Conservation (phyloP, 1,284 basidiomycete species). For the Phaffia rhodozyma region DNA sequence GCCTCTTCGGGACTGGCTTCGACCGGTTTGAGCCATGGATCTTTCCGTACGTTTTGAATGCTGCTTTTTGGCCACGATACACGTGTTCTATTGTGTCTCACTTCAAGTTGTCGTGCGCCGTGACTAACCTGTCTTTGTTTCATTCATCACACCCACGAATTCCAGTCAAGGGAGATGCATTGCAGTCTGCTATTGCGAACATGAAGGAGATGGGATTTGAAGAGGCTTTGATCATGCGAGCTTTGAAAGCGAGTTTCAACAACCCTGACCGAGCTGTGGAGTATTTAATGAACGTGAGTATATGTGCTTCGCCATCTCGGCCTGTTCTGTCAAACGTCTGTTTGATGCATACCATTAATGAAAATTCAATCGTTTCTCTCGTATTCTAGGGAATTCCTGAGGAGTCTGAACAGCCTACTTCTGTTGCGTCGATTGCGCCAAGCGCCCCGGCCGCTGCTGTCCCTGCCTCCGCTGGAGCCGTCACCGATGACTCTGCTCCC, state of each 20-base stretch:
- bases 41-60: constrained; percentile 2
- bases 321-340: neutral
- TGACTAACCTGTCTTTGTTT: constrained; percentile 8
- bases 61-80: neutral
- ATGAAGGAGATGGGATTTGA: constrained; percentile 95
- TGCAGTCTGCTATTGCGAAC: constrained; percentile 62
- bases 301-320: constrained; percentile 18
- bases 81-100: neutral
- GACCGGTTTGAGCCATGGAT: constrained; percentile 21
- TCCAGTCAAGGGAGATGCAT: constrained; percentile 53
- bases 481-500: constrained; percentile 29
- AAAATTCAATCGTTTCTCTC: neutral
- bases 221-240: constrained; percentile 69
- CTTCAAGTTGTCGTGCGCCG: neutral
- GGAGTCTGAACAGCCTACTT: constrained; percentile 22
- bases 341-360: constrained; percentile 6
- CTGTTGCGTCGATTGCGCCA: constrained; percentile 29
- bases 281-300: constrained; percentile 78
- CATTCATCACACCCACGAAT: neutral
- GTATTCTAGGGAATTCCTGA: constrained; percentile 60
- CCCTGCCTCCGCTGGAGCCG: constrained; percentile 32
- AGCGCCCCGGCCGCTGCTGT: constrained; percentile 35
- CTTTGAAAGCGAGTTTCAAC: constrained; percentile 89
- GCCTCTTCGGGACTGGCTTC: constrained; percentile 19
- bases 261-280: constrained; percentile 97